Evolutionary conservation across 805 yeast genomes (phyloP).

Genomic region (Torulaspora gathmanii): DNA sequence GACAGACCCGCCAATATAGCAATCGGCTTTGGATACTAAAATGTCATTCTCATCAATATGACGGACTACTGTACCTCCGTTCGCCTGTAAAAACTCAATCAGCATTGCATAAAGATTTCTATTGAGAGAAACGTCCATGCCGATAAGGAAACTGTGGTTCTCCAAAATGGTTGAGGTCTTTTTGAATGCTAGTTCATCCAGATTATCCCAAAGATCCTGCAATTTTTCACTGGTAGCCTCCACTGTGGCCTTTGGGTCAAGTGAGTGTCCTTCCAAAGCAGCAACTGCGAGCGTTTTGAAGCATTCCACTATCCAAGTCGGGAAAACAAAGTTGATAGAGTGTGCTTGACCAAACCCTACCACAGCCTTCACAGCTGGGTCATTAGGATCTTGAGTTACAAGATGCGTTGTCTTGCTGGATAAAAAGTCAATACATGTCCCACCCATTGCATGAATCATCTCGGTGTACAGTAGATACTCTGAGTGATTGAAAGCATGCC

Average conservation of each 20-base stretch:
- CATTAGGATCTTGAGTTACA: conserved; percentile 53
- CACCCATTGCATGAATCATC: conserved; percentile 61
- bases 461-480: conserved; percentile 68
- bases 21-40: conserved; percentile 36
- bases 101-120: conserved; percentile 40
- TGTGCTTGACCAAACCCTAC: conserved; percentile 36
- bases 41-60: conserved; percentile 20
- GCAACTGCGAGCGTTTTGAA: conserved; percentile 47
- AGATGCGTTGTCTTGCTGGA: conserved; percentile 77
- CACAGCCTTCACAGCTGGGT: conserved; percentile 54
- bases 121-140: conserved; percentile 53
- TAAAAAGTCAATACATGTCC: conserved; percentile 56
- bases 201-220: conserved; percentile 14
- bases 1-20: conserved; percentile 60
- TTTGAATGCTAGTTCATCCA: conserved; percentile 11
- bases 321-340: conserved; percentile 58
- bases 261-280: conserved; percentile 50
- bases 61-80: conserved; percentile 50
- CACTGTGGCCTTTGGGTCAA: conserved; percentile 33
- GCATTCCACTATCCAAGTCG: conserved; percentile 78
- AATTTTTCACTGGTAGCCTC: conserved; percentile 13
- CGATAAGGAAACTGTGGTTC: conserved; percentile 47
- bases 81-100: conserved; percentile 41
- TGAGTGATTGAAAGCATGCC: conserved; percentile 47
- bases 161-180: conserved; percentile 34